Base-by-base conservation (phyloP, 352 stramenopile genomes). In the Phytopythium montanum region DNA sequence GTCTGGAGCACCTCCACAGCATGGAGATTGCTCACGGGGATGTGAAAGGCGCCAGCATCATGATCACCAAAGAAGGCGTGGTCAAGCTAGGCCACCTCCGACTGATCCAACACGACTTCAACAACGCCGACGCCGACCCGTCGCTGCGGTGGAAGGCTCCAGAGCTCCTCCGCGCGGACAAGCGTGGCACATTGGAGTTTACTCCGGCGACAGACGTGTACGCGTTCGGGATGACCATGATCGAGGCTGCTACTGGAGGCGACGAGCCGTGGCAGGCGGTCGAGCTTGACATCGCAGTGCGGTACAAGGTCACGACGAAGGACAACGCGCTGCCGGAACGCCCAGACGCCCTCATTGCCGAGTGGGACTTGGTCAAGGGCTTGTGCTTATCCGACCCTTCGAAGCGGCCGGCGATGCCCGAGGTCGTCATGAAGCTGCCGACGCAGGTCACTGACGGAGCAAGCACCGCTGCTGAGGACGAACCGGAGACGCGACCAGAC, bases 101-200 rank as follows among this genome's bases (percentile, higher is more conserved):
- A 3, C 21, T 56, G 23, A 21, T 42, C 16, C 5, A 36, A 14
- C 21, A 19, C 1, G 7, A 29, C 28, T 23, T 39, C 5, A 13
- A n/a, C 23, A 19, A 23, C 8, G 16, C 12, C 2, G 29, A 21
- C 19, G 50, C 28, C 16, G 51, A 56, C 33, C 18, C 13, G 0
- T 56, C 31, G n/a, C 33, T 56, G 13, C 51, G 51, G 1, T 56
- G 51, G 51, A 46, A 10, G 51, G 51, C 51, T 2, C 48, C 48
- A 8, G 48, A 54, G 26, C 48, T 54, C 7, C 29, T 54, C 5
- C 36, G 36, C 36, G 36, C 36, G 10, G 10, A 23, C 4, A 29
- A 50, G 42, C 2, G 18, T 19, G 42, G 10, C 9, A 25, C 21
- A 1, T 0, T 46, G 19, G 19, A 46, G n/a, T 4, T 7, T 7